phyloP scores from a whole-genome alignment of 352 stramenopile genomes.

The Nothophytophthora sp. region DNA sequence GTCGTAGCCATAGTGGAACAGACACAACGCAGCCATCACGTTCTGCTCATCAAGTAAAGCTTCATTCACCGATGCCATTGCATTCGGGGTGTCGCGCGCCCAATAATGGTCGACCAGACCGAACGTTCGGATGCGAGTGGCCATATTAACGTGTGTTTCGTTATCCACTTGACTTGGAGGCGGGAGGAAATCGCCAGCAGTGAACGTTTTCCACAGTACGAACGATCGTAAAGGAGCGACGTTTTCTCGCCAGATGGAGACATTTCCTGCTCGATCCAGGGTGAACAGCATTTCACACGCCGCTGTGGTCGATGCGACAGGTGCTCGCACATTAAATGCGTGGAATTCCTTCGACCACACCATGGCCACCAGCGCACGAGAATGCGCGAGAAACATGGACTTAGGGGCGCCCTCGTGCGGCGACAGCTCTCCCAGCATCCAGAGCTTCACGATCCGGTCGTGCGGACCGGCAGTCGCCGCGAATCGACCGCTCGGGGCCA shows the following conservation, averaged over 20 bases:
- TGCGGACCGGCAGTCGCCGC: constrained; percentile 55
- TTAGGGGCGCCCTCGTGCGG: constrained; percentile 52
- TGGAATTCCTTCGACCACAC: constrained; percentile 62
- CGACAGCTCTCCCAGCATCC: constrained; percentile 50
- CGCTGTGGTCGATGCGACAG: constrained; percentile 13
- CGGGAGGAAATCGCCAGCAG: constrained; percentile 34
- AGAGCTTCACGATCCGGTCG: constrained; percentile 78
- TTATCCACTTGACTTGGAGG: constrained; percentile 12
- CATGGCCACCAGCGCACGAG: constrained; percentile 50
- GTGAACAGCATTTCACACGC: constrained; percentile 76
- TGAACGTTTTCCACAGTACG: constrained; percentile 68
- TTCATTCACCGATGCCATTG: constrained; percentile 42
- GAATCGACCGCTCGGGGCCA: constrained; percentile 59
- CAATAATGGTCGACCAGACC: constrained; percentile 43
- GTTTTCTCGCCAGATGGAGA: constrained; percentile 83
- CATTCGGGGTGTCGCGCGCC: constrained; percentile 25
- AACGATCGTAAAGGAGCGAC: constrained; percentile 51
- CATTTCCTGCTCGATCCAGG: constrained; percentile 55
- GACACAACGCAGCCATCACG: constrained; percentile 64
- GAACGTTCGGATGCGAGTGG: constrained; percentile 22
- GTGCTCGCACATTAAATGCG: constrained; percentile 40
- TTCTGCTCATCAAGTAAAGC: constrained; percentile 66
- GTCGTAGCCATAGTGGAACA: constrained; percentile 72
- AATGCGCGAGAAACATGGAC: constrained; percentile 64
- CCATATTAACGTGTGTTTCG: background rate